Evolutionary conservation across 306 rosid species (phyloP), one percentile per base, ranked within the genome.

Genomic region (Neltuma alba): DNA sequence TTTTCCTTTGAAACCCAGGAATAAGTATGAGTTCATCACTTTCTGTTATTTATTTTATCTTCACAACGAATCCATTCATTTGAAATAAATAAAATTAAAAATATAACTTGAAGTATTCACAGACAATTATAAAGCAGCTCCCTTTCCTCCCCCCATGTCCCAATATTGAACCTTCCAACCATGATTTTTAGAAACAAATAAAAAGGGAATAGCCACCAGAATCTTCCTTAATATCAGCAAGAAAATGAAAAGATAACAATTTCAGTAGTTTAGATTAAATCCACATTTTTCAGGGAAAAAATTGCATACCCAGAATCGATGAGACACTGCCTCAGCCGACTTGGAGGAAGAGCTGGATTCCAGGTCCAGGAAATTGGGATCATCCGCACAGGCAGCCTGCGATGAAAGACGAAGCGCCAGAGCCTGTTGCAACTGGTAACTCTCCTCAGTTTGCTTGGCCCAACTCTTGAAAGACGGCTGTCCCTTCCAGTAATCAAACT

Each of bases 391-490:
- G 33, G 83, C 71, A 11, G 85, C 60, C 5, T 38, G 80, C 9
- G 87, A 78, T 9, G 91, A 85, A 23, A 85, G 85, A 18, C 91
- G 87, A 85, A 87, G 87, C 0, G 83, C 91, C 1, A 87, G 82
- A 18, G 88, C 88, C 21, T 69, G 85, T 70, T 87, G 91, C 4
- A 87, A 58, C 69, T 85, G 91, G 76, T 87, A 87, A 31, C 89
- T 87, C 77, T 87, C 88, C 45, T 82, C 87, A 6, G 87, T 85
- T 34, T 85, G 83, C 66, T 85, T 83, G 4, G 90, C 90, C 88
- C 85, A 77, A 10, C 85, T 82, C 45, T 80, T 84, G 38, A 61
- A 82, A 21, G 86, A 76, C 5, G 70, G 38, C 15, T 64, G 75
- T 47, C 42, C 68, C 55, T 42, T 23, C 81, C 48, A 68, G 54